Evolutionary conservation across 2,329 filamentous ascomycete genomes (phyloP), one percentile per base, ranked within the genome.

Genomic region (Aspergillus novoparasiticus): DNA sequence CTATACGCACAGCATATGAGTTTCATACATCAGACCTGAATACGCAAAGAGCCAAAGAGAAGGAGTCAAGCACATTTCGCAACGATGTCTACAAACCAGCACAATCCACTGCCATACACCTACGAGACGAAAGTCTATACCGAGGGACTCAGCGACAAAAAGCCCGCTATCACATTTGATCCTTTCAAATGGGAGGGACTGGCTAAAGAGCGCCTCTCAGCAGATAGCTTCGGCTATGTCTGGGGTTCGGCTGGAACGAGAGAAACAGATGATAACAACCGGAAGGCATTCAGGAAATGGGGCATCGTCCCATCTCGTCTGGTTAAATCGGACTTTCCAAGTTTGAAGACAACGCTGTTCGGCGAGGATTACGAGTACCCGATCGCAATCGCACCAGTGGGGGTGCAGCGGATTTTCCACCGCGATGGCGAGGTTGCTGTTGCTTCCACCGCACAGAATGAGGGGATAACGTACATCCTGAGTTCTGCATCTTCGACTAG

Each of bases 321-420:
- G 59, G 64, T 72, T 59, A 64, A 71, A 64, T 57, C 70, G 73
- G 78, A 83, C 72, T 28, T 79, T 77, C 56, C 77, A 80, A 5
- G 85, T 64, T 72, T 87, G 9, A 78, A 73, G 23, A 77, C 85
- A 0, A 76, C 81, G 26, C 68, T 89, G 0, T 88, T 89, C 57
- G 83, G 83, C 0, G 72, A 75, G 4, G 72, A 71, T 19, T 82
- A 83, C 59, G 70, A 78, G 4, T 81, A 76, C 30, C 88, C 87
- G 0, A 70, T 90, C 2, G 73, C 90, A 0, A 83, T 89, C 66
- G 89, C 89, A 0, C 90, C 90, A 0, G 82, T 93, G 0, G 90
- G 90, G 0, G 88, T 91, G 0, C 89, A 92, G 69, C 80, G 79
- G 1, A 88, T 91, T 46, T 87, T 90, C 71, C 89, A 93, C 68